A percentile compares a stretch with the other conserved stretches of the same genome.
Conservation (phyloP, 176 grass and related monocot species). For the Tuctoria greenei region DNA sequence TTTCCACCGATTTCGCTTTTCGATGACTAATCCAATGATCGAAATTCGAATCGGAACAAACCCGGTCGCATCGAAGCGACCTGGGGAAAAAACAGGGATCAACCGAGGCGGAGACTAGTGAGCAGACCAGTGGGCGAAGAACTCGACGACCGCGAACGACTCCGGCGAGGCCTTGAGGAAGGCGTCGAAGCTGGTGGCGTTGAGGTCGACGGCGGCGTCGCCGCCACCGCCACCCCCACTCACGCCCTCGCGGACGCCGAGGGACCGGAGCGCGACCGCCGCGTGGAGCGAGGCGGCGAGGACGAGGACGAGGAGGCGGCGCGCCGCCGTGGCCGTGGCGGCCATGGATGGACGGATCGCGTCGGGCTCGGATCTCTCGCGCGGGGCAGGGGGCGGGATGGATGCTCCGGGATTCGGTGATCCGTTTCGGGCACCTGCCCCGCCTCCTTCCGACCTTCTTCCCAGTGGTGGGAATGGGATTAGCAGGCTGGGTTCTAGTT, state of each 20-base stretch:
- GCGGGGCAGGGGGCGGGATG: neutral
- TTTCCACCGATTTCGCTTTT: neutral
- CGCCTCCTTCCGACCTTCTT: neutral
- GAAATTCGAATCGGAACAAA: constrained; percentile 5
- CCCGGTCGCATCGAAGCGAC: neutral
- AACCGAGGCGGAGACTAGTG: neutral
- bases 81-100: neutral
- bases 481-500: constrained; percentile 1
- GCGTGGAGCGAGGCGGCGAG: neutral
- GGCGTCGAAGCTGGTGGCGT: constrained; percentile 67
- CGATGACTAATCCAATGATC: neutral
- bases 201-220: no score
- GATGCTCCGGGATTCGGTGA: constrained; percentile 18
- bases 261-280: constrained; percentile 48
- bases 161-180: constrained; percentile 61
- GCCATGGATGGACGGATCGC: constrained; percentile 56
- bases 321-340: neutral
- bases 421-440: constrained; percentile 38
- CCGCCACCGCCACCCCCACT: neutral
- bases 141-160: constrained; percentile 89
- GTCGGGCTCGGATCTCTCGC: constrained; percentile 31
- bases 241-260: constrained; percentile 38
- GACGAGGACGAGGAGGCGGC: constrained; percentile 31
- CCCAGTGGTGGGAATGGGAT: no score
- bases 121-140: constrained; percentile 90